Base-by-base conservation (phyloP, 495 filamentous ascomycete genomes). In the Sphaerosporella brunnea region DNA sequence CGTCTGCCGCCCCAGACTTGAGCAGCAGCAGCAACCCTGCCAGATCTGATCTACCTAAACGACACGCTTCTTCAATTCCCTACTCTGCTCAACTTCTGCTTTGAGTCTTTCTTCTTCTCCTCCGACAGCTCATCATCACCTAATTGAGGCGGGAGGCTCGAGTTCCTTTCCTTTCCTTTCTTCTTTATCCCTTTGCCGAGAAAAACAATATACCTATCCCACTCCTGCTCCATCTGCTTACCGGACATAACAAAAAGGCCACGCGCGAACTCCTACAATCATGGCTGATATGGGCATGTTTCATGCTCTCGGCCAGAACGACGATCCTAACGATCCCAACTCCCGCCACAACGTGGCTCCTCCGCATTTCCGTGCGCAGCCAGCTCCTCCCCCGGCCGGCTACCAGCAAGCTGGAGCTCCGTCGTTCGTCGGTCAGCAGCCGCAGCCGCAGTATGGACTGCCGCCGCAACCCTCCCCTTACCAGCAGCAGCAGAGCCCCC, bases 271-370 rank as follows among this genome's bases (percentile, higher is more conserved):
- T 49, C 56, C 56, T 23, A 60, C 55, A 24, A 50, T 59, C 52
- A 84, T 88, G 82, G 73, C 80, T 54, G 79, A 88, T 58, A 80
- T 77, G 66, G 63, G 72, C 54, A 79, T 79, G 72, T 88, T 84
- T 66, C 78, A 86, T 60, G 66, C 78, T 62, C 69, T 80, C 49
- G 81, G 75, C 37, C 63, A 58, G 21, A 59, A 41, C 28, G 59
- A 57, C 38, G 56, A 59, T 35, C 56, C 66, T 39, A 64, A 58
- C 23, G 73, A 74, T 49, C 36, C 50, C 49, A 18, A 46, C 8
- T 15, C n/a, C 16, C 21, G 34, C 13, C 8, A 5, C 25, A 24
- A 13, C 40, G 34, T 18, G 2, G 18, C 50, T 34, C 19, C 38
- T 24, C 36, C 35, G 10, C 21, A 58, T 55, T 34, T 46, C 58